Conservation (phyloP, 805 yeast species). For the Hemisphaericaspora nanyangensis region DNA sequence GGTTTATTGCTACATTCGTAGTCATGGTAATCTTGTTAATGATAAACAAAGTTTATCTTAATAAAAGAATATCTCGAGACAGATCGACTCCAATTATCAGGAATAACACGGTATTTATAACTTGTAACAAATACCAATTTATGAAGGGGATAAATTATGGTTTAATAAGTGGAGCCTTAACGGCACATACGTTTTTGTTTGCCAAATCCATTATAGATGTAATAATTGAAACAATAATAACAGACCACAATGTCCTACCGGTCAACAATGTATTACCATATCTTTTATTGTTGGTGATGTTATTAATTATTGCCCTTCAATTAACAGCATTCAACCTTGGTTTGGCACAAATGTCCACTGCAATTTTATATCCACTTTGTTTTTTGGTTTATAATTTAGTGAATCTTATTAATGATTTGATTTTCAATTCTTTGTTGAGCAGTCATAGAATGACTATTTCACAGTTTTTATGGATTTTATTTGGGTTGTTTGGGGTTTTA, state of each 20-base stretch:
- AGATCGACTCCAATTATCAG: neutral
- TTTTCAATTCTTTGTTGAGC: conserved; percentile 61
- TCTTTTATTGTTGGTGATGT: conserved; percentile 48
- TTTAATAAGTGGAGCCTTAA: conserved; percentile 64
- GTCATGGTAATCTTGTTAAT: conserved; percentile 21
- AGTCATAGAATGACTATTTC: conserved; percentile 34
- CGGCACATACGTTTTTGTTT: conserved; percentile 80
- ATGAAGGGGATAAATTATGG: conserved; percentile 65
- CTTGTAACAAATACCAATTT: conserved; percentile 20
- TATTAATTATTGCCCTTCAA: conserved; percentile 65
- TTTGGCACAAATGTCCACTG: conserved; percentile 63
- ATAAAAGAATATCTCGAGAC: conserved; percentile 11
- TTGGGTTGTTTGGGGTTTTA: conserved; percentile 49
- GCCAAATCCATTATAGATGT: conserved; percentile 84
- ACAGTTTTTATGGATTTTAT: conserved; percentile 45
- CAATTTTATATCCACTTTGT: conserved; percentile 78
- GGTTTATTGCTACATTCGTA: conserved; percentile 46
- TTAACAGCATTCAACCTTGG: conserved; percentile 73
- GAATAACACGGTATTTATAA: neutral
- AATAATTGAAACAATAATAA: conserved; percentile 42
- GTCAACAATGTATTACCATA: conserved; percentile 27
- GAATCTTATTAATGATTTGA: conserved; percentile 45
- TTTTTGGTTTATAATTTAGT: conserved; percentile 77
- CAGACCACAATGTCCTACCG: conserved; percentile 18
- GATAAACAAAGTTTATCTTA: conserved; percentile 16